Base-by-base conservation (phyloP, 495 filamentous ascomycete species). In the Melanomma pulvis-pyrius region DNA sequence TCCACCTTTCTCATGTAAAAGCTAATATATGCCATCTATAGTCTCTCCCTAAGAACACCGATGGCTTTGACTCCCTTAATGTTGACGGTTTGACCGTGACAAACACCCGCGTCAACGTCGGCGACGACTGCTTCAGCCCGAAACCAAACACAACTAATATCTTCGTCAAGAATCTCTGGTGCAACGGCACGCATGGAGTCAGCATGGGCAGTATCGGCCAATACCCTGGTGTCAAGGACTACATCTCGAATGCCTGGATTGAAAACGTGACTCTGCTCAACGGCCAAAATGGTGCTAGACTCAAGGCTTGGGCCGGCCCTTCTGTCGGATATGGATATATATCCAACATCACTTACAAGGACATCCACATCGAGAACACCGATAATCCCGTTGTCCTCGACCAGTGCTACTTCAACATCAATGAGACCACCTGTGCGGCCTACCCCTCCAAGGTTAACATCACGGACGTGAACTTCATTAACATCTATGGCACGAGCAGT, bases 111-210 rank as follows among this genome's bases (percentile, higher is more conserved):
- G 83, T 92, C 54, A 81, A 87, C 69, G 90, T 91, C 56, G 86
- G 86, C 24, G 87, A 92, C 65, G 86, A 91, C 71, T 91, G 88
- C 65, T 88, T 91, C 24, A 85, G 85, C 15, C 90, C 90, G 80
- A 91, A 92, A 74, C 88, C 88, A 2, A 91, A 91, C 74, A 86
- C 81, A 71, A 90, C 87, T 21, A 81, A 91, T 61, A 86, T 92
- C 59, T 77, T 92, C 12, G 83, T 91, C 25, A 85, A 90, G 73
- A 88, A 88, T 62, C 73, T 92, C 17, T 79, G 80, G 63, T 92
- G 89, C 76, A 87, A 87, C 62, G 89, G 89, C 49, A 90, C 86
- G 5, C 87, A 90, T 72, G 88, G 88, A 21, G 88, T 90, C 65
- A 86, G 82, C 15, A 86, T 90, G 46, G 88, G 88, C 28, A 87